Evolutionary conservation across 2,329 filamentous ascomycete species (phyloP).

Genomic region (Alternaria burnsii): DNA sequence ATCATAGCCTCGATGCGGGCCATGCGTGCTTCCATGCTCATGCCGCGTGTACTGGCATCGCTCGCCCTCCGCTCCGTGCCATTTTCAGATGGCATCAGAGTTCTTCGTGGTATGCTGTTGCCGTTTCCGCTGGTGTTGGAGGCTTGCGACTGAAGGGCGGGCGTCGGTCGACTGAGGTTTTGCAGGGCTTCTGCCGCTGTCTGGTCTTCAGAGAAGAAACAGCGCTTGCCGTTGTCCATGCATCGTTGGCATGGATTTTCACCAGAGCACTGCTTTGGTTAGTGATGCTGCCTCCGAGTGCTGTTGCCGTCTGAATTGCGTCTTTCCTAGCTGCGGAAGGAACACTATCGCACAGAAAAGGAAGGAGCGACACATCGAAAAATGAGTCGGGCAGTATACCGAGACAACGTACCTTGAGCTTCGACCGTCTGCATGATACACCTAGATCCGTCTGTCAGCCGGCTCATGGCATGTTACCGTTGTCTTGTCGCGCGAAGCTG

Average conservation of each 20-base stretch:
- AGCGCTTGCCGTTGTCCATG: conserved; percentile 45
- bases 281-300: not conserved
- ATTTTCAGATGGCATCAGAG: conserved; percentile 31
- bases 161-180: conserved; percentile 46
- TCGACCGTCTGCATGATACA: conserved; percentile 46
- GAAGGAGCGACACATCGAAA: not conserved
- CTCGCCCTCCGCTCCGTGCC: conserved; percentile 35
- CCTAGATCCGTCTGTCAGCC: conserved; percentile 33
- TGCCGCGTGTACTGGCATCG: conserved; percentile 35
- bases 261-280: conserved; percentile 41
- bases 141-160: conserved; percentile 25
- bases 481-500: conserved; percentile 5
- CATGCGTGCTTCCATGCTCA: conserved; percentile 48
- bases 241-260: conserved; percentile 49
- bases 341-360: conserved; percentile 1
- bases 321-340: not conserved
- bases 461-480: not conserved
- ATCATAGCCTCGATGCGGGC: conserved; percentile 47
- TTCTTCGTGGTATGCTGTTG: conserved; percentile 27
- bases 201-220: conserved; percentile 51
- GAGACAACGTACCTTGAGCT: conserved; percentile 41
- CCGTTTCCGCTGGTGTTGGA: conserved; percentile 18
- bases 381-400: not conserved
- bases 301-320: not conserved
- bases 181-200: conserved; percentile 49